Evolutionary conservation across 2,329 filamentous ascomycete species (phyloP).

Genomic region (Erysiphe neolycopersici): DNA sequence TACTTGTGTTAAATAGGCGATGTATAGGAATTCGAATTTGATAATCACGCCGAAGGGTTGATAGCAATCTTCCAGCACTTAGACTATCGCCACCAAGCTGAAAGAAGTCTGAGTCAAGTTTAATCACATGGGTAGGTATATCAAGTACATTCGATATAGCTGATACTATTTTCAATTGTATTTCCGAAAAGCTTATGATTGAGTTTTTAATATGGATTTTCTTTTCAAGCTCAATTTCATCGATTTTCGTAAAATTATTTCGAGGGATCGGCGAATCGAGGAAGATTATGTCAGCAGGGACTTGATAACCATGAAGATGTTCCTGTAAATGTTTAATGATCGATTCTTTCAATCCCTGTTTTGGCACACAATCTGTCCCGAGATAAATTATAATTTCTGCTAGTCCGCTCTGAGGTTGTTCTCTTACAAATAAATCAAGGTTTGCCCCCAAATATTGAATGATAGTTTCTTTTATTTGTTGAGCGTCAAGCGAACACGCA

Average conservation of each 20-base stretch:
- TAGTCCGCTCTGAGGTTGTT: constrained; percentile 1
- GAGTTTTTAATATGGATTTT: background rate
- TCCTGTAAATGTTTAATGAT: background rate
- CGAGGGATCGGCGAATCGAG: constrained; percentile 2
- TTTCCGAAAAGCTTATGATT: constrained; percentile 1
- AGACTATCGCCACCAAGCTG: constrained; percentile 26
- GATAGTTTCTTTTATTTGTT: constrained; percentile 4
- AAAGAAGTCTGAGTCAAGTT: constrained; percentile 22
- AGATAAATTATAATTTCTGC: constrained; percentile 2
- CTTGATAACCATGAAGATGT: constrained; percentile 2
- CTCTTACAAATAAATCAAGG: constrained; percentile 1
- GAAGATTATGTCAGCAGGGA: constrained; percentile 1
- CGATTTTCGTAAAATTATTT: background rate
- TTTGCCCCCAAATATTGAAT: background rate
- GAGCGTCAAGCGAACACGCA: constrained; percentile 14
- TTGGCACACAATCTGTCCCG: background rate
- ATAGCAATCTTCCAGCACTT: constrained; percentile 24
- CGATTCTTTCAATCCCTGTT: background rate
- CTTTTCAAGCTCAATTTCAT: background rate
- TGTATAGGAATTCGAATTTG: constrained; percentile 22
- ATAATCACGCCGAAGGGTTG: constrained; percentile 23
- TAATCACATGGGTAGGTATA: constrained; percentile 16
- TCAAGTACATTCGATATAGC: constrained; percentile 21
- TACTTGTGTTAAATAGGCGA: constrained; percentile 23
- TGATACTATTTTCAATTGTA: constrained; percentile 17